These are phyloP conservation scores for Botrytis porri DNA, from an alignment of 2,329 filamentous ascomycete species.

Conservation along the genomic window DNA sequence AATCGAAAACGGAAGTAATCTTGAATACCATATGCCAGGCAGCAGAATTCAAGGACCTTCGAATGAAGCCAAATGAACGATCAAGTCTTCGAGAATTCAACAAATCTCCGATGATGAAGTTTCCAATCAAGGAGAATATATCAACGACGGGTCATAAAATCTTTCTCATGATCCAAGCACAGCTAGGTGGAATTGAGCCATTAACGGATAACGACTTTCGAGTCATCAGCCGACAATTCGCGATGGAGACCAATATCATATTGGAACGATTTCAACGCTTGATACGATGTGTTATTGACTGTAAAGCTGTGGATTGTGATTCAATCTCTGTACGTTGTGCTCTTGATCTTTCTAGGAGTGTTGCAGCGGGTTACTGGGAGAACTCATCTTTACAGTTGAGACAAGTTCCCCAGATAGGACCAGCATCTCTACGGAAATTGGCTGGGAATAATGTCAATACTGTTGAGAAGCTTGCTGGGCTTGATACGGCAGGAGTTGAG, in stretches of 20 bases:
- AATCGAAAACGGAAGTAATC: constrained; percentile 62
- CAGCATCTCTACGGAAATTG: constrained; percentile 72
- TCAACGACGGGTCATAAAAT: constrained; percentile 69
- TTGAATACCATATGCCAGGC: constrained; percentile 66
- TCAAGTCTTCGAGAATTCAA: constrained; percentile 70
- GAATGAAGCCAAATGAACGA: constrained; percentile 69
- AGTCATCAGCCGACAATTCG: constrained; percentile 54
- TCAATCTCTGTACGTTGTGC: constrained; percentile 64
- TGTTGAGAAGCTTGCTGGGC: constrained; percentile 65
- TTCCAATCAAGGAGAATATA: constrained; percentile 66
- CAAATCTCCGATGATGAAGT: constrained; percentile 64
- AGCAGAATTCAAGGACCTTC: constrained; percentile 68
- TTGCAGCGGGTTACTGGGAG: constrained; percentile 74
- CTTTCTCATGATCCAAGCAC: constrained; percentile 72
- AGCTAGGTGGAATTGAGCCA: constrained; percentile 65
- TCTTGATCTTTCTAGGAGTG: constrained; percentile 73
- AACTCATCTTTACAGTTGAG: constrained; percentile 75
- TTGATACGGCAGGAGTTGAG: constrained; percentile 73
- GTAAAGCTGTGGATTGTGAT: constrained; percentile 58
- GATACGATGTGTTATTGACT: constrained; percentile 74
- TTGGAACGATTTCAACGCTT: constrained; percentile 69
- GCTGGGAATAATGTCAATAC: constrained; percentile 66
- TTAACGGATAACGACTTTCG: constrained; percentile 56
- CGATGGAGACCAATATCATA: constrained; percentile 59
- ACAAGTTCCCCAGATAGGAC: constrained; percentile 77